These are phyloP conservation scores for Hymenoscyphus occultus DNA, from an alignment of 2,329 filamentous ascomycete genomes.

Conservation along the genomic window DNA sequence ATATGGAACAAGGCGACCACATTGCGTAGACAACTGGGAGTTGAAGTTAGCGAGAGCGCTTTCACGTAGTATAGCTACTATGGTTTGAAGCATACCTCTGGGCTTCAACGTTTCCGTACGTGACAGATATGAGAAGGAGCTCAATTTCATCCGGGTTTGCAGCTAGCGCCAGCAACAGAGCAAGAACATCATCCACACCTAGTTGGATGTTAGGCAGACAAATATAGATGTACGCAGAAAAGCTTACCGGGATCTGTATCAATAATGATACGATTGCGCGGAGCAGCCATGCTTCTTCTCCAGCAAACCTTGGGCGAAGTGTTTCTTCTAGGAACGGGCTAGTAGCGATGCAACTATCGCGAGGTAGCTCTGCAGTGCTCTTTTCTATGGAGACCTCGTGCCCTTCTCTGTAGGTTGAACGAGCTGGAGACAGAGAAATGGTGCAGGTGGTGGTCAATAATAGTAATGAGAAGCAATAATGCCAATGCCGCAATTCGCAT, in stretches of 20 bases:
- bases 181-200: conserved; percentile 90
- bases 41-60: not conserved
- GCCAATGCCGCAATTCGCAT: not conserved
- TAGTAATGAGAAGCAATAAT: not conserved
- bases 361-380: not conserved
- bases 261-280: conserved; percentile 80
- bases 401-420: not conserved
- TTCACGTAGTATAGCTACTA: not conserved
- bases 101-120: conserved; percentile 90
- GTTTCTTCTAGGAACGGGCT: not conserved
- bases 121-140: conserved; percentile 79
- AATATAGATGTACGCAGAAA: not conserved
- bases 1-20: conserved; percentile 88
- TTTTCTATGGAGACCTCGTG: not conserved
- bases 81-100: conserved; percentile 55
- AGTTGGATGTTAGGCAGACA: conserved; percentile 15
- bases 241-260: conserved; percentile 82
- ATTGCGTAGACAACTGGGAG: conserved; percentile 74
- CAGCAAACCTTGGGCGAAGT: not conserved
- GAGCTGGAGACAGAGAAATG: not conserved
- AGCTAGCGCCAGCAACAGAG: conserved; percentile 81
- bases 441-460: not conserved
- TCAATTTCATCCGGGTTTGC: conserved; percentile 81
- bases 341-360: not conserved
- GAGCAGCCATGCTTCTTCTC: conserved; percentile 49